phyloP scores from a whole-genome alignment of 768 basidiomycete species.

The Mycena leptocephala region DNA sequence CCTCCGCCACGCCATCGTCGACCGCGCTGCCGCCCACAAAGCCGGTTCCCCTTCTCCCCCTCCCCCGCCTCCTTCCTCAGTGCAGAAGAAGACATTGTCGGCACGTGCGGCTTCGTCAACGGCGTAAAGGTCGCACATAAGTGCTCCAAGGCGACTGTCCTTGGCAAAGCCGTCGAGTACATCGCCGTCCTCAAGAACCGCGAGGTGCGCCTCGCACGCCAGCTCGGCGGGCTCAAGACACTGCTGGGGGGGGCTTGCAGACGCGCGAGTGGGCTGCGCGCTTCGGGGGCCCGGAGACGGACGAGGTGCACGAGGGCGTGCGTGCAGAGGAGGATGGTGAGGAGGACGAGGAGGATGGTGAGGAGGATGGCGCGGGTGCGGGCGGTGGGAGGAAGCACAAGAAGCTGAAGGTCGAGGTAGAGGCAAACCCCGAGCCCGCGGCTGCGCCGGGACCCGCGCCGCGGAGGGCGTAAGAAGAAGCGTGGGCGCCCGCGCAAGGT shows the following conservation, averaged over 20 bases:
- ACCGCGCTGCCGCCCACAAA: conserved; percentile 51
- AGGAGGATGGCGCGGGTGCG: conserved; percentile 64
- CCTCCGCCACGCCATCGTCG: conserved; percentile 79
- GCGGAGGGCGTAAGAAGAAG: conserved; percentile 80
- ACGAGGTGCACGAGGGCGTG: conserved; percentile 75
- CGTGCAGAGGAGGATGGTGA: conserved; percentile 69
- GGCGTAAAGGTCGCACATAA: conserved; percentile 95
- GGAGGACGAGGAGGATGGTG: conserved; percentile 71
- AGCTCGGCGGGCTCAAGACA: conserved; percentile 82
- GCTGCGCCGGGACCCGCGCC: too few species aligned
- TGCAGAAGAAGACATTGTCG: conserved; percentile 80
- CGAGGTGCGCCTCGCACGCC: conserved; percentile 78
- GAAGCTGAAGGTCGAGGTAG: conserved; percentile 74
- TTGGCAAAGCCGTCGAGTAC: conserved; percentile 93
- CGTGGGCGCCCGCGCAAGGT: conserved; percentile 88
- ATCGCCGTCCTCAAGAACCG: conserved; percentile 90
- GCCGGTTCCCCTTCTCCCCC: conserved; percentile 48
- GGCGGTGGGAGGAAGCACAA: conserved; percentile 76
- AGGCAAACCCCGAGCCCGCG: too few species aligned
- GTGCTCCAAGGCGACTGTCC: conserved; percentile 91
- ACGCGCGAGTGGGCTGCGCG: conserved; percentile 79
- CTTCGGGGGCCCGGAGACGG: conserved; percentile 85
- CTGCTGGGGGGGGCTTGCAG: conserved; percentile 81
- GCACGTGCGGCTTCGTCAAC: conserved; percentile 89
- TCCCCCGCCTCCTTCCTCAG: too few species aligned